phyloP scores from a whole-genome alignment of 208 protist species.

The Acanthamoeba healyi region DNA sequence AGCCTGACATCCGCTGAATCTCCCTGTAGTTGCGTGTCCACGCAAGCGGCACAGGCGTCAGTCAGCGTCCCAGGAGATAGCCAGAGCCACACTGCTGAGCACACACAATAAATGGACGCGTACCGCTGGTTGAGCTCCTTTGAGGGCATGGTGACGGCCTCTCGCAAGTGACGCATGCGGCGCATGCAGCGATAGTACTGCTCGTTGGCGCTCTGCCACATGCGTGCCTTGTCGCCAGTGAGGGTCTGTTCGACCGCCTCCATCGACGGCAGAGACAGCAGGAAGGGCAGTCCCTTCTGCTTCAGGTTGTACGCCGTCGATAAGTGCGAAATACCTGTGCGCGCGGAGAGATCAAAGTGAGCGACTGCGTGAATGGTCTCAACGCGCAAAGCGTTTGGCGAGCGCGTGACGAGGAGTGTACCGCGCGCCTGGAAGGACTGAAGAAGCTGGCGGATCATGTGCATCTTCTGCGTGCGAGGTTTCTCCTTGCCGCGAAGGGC shows the following conservation, averaged over 20 bases:
- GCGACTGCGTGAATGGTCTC: too few species aligned
- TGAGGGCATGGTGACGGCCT: constrained; percentile 53
- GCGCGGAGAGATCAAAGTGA: background rate
- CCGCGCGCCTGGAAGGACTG: constrained; percentile 53
- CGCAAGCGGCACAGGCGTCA: too few species aligned
- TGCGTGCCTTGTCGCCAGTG: background rate
- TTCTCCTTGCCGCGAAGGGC: constrained; percentile 48
- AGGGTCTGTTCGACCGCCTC: background rate
- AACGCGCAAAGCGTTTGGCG: too few species aligned
- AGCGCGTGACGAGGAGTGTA: background rate
- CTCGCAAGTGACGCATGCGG: constrained; percentile 52
- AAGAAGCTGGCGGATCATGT: constrained; percentile 53
- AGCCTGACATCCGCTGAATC: constrained; percentile 65
- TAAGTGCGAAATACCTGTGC: constrained; percentile 29
- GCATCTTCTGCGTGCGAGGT: constrained; percentile 63
- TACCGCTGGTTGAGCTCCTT: constrained; percentile 73
- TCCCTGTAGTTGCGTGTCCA: background rate
- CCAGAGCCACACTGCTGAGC: too few species aligned
- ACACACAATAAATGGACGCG: too few species aligned
- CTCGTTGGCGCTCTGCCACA: constrained; percentile 53
- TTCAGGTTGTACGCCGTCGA: constrained; percentile 32
- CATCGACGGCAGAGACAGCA: constrained; percentile 69
- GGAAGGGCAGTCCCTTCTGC: constrained; percentile 63
- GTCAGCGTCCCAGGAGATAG: too few species aligned
- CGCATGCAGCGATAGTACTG: constrained; percentile 64